Evolutionary conservation across 192 early-diverging fungal species (phyloP).

Genomic region (Powellomyces hirtus): DNA sequence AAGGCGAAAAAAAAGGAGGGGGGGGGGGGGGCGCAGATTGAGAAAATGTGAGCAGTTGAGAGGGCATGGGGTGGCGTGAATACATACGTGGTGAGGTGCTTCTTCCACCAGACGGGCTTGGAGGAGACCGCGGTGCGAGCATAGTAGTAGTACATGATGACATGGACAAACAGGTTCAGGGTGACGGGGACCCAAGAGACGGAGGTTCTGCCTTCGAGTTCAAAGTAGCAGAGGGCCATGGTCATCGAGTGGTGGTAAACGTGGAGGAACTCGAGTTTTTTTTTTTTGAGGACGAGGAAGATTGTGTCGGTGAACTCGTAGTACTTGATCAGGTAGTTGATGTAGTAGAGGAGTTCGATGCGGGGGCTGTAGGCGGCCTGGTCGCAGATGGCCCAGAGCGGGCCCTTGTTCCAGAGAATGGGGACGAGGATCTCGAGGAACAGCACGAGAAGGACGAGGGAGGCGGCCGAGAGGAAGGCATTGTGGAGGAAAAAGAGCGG

Average conservation of each 20-base stretch:
- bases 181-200: constrained; percentile 73
- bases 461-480: constrained; percentile 67
- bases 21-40: not conserved
- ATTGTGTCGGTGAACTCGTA: constrained; percentile 86
- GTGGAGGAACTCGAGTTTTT: constrained; percentile 70
- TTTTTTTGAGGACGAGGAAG: constrained; percentile 60
- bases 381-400: constrained; percentile 14
- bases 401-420: constrained; percentile 53
- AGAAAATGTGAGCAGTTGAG: not conserved
- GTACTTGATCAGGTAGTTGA: constrained; percentile 90
- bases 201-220: constrained; percentile 53
- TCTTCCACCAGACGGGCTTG: constrained; percentile 85
- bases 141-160: constrained; percentile 68
- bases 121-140: constrained; percentile 60
- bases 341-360: constrained; percentile 74
- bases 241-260: constrained; percentile 92
- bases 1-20: not conserved
- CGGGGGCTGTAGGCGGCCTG: constrained; percentile 55
- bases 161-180: constrained; percentile 85
- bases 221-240: constrained; percentile 79
- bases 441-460: constrained; percentile 64
- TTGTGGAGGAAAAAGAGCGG: constrained; percentile 79
- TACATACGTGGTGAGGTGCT: constrained; percentile 74
- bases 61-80: not conserved
- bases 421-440: constrained; percentile 77